Base-by-base conservation (phyloP, 1,284 basidiomycete genomes). In the Rhodotorula sp. region DNA sequence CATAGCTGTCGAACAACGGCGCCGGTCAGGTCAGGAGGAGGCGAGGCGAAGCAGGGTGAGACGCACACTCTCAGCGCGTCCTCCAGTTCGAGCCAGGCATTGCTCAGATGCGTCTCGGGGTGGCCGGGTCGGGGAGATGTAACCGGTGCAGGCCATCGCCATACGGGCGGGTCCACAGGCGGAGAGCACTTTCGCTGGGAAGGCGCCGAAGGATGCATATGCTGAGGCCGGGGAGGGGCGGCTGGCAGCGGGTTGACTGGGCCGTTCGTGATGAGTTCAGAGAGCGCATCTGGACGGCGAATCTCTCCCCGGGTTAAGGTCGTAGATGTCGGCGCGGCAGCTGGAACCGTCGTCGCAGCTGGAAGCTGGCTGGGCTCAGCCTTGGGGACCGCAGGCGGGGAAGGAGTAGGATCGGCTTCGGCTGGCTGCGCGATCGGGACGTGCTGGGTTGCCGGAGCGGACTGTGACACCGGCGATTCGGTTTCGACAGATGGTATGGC, bases 1-100 rank as follows among this genome's bases (percentile, higher is more conserved):
- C 18, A 57, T 72, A 74, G 0, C 72, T 74, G 56, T 18, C 2
- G 28, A 18, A 18, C 0, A 13, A 1, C 7, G 1, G 11, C 11
- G n/a, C 46, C 22, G 55, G 57, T 13, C 2, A 4, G 5, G 8
- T 10, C 7, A 13, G 3, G 4, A 44, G 6, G 34, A 34, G 34
- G 10, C 34, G 34, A 34, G 34, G 34, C 10, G 34, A 10, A 34
- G 34, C 34, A 10, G 34, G 44, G 8, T 4, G 46, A 26, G 24
- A 62, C 70, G 58, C 48, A 72, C 73, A 24, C 34, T 0, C n/a
- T 46, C 26, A 70, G 31, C 20, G 68, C 58, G 24, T 72, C 70
- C 31, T 74, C 73, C 5, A 74, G 2, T 1, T 66, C 59, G 26
- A 72, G 24, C 73, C 73, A 74, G 4, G 63, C 66, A 9, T 51